Conservation (phyloP, 306 rosid genomes). For the Lathyrus oleraceus region DNA sequence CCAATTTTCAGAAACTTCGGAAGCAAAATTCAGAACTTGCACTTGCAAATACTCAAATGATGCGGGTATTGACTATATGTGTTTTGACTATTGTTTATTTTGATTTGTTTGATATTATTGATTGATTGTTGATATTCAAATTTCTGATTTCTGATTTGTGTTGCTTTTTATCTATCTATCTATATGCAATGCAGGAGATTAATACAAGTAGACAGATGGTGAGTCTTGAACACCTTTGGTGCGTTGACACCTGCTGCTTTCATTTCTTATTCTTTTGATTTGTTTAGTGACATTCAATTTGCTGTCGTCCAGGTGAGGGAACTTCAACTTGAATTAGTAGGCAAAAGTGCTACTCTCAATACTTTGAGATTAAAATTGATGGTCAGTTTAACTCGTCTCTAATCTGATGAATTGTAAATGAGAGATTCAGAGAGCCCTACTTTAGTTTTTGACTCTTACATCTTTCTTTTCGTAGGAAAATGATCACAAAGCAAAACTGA, state of each 20-base stretch:
- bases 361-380: slow-evolving; percentile 46
- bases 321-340: slow-evolving; percentile 71
- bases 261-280: slow-evolving; percentile 5
- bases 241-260: slow-evolving; percentile 10
- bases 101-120: not conserved
- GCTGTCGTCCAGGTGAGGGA: slow-evolving; percentile 55
- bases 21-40: slow-evolving; percentile 81
- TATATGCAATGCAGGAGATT: slow-evolving; percentile 71
- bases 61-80: slow-evolving; percentile 51
- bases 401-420: slow-evolving; percentile 17
- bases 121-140: slow-evolving; percentile 2
- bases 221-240: slow-evolving; percentile 45
- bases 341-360: slow-evolving; percentile 66
- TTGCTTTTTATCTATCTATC: slow-evolving; percentile 36
- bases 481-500: slow-evolving; percentile 23
- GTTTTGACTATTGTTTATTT: slow-evolving; percentile 1
- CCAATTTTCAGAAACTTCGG: slow-evolving; percentile 56
- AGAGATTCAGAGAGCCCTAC: not conserved
- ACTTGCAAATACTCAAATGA: slow-evolving; percentile 63
- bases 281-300: slow-evolving; percentile 17
- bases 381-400: slow-evolving; percentile 52
- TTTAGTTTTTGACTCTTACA: slow-evolving; percentile 31
- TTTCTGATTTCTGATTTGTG: slow-evolving; percentile 2
- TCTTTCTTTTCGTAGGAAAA: slow-evolving; percentile 42
- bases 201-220: slow-evolving; percentile 73